Conservation (phyloP, 768 basidiomycete species). For the Kockovaella imperatae region DNA sequence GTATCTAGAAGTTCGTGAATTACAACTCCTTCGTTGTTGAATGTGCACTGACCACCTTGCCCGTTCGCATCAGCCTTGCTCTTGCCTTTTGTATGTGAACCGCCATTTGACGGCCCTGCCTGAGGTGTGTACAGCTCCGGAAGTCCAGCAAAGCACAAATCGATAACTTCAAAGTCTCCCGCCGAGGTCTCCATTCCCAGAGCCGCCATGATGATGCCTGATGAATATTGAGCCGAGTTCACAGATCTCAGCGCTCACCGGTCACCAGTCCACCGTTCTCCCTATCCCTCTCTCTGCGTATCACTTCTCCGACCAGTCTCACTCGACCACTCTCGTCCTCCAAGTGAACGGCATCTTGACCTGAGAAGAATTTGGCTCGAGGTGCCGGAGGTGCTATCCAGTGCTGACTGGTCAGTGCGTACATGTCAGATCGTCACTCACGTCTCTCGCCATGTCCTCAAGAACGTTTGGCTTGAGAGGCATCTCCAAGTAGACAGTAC, state of each 20-base stretch:
- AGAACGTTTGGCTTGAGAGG: slow-evolving; percentile 97
- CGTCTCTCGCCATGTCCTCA: slow-evolving; percentile 86
- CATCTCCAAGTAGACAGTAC: slow-evolving; percentile 99
- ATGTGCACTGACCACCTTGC: background rate
- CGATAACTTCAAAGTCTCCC: slow-evolving; percentile 91
- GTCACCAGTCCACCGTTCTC: slow-evolving; percentile 59
- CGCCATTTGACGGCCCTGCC: slow-evolving; percentile 20
- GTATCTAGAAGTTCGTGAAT: background rate
- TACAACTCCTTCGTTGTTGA: slow-evolving; percentile 34
- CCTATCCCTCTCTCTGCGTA: slow-evolving; percentile 50
- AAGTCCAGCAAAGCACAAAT: slow-evolving; percentile 75
- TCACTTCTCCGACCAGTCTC: slow-evolving; percentile 66
- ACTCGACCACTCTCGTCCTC: slow-evolving; percentile 96
- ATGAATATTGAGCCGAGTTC: background rate
- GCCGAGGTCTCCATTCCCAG: slow-evolving; percentile 80
- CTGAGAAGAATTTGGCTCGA: slow-evolving; percentile 63
- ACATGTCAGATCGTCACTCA: slow-evolving; percentile 46
- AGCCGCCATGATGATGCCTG: slow-evolving; percentile 73
- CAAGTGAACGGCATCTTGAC: slow-evolving; percentile 72
- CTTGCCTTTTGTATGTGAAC: slow-evolving; percentile 32
- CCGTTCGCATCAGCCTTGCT: slow-evolving; percentile 10
- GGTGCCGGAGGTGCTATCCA: slow-evolving; percentile 80
- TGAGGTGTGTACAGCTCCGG: slow-evolving; percentile 53
- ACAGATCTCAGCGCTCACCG: slow-evolving; percentile 42
- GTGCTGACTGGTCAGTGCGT: slow-evolving; percentile 52